A percentile compares a stretch with the other conserved stretches of the same genome.
Conservation (phyloP, 352 stramenopile genomes). For the Phytopythium aichiense region DNA sequence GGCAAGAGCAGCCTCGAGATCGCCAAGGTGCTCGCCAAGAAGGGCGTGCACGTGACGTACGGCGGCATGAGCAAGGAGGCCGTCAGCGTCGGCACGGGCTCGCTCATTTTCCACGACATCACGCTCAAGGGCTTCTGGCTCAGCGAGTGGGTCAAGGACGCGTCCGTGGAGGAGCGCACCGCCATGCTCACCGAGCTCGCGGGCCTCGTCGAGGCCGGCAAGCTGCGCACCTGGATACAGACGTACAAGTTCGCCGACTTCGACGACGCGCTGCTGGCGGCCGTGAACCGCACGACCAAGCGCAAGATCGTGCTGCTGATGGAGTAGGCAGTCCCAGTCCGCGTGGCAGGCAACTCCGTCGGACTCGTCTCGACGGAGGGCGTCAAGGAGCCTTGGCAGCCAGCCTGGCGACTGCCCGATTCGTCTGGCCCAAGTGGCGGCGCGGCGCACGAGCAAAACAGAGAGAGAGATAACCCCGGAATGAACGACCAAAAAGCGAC, state of each 20-base stretch:
- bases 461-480: conserved; percentile 9
- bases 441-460: not conserved
- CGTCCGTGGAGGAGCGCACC: conserved; percentile 51
- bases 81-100: conserved; percentile 56
- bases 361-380: not conserved
- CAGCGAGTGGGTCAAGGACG: conserved; percentile 76
- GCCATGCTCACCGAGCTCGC: conserved; percentile 72
- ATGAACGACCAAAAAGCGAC: conserved; percentile 24
- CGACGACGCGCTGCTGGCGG: conserved; percentile 63
- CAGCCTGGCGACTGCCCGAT: not conserved
- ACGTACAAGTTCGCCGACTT: conserved; percentile 87
- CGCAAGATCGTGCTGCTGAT: conserved; percentile 82
- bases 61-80: conserved; percentile 76
- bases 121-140: conserved; percentile 87
- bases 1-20: conserved; percentile 67
- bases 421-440: not conserved
- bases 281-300: conserved; percentile 78
- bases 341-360: not conserved
- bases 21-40: conserved; percentile 64
- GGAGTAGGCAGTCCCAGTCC: conserved; percentile 37
- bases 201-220: conserved; percentile 57
- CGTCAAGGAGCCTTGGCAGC: not conserved
- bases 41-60: conserved; percentile 79
- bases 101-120: conserved; percentile 87
- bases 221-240: conserved; percentile 81